phyloP scores from a whole-genome alignment of 2,329 filamentous ascomycete genomes.

The Penicillium brasilianum region DNA sequence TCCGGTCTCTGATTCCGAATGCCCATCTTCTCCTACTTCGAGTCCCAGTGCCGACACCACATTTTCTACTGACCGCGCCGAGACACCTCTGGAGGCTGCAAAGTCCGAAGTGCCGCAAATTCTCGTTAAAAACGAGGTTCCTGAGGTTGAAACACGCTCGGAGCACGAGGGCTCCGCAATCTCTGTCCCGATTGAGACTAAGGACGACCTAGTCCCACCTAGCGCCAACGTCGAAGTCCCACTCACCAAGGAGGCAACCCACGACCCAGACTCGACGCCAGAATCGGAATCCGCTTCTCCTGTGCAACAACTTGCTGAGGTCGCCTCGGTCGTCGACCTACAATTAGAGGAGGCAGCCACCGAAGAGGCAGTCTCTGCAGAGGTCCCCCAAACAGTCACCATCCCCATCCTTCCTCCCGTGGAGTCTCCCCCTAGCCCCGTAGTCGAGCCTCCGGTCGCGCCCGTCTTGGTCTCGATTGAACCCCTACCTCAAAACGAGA shows the following conservation, averaged over 20 bases:
- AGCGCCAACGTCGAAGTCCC: conserved; percentile 37
- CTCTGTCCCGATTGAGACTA: conserved; percentile 31
- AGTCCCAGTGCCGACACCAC: conserved; percentile 20
- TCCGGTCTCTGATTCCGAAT: conserved; percentile 24
- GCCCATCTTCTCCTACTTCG: conserved; percentile 24
- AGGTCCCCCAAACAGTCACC: conserved; percentile 25
- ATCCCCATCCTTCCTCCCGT: conserved; percentile 26
- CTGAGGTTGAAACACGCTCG: conserved; percentile 34
- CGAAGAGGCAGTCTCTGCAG: conserved; percentile 18
- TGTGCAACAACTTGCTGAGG: conserved; percentile 26
- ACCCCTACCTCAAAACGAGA: conserved; percentile 29
- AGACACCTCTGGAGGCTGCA: conserved; percentile 18
- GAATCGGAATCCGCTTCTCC: conserved; percentile 32
- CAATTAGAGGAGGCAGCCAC: conserved; percentile 21
- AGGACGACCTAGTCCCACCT: conserved; percentile 38
- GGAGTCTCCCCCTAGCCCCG: conserved; percentile 22
- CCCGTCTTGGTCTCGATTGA: conserved; percentile 29
- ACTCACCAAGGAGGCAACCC: conserved; percentile 34
- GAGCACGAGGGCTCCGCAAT: conserved; percentile 32
- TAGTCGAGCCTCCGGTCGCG: conserved; percentile 25
- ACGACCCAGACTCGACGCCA: conserved; percentile 31
- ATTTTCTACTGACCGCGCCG: conserved; percentile 18
- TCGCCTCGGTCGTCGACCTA: conserved; percentile 23
- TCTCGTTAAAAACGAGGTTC: background rate
- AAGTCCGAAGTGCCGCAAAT: conserved; percentile 26